A percentile compares a stretch with the other conserved stretches of the same genome.
These are phyloP conservation scores for Dissophora ornata DNA, from an alignment of 192 early-diverging fungal species.

Conservation along the genomic window DNA sequence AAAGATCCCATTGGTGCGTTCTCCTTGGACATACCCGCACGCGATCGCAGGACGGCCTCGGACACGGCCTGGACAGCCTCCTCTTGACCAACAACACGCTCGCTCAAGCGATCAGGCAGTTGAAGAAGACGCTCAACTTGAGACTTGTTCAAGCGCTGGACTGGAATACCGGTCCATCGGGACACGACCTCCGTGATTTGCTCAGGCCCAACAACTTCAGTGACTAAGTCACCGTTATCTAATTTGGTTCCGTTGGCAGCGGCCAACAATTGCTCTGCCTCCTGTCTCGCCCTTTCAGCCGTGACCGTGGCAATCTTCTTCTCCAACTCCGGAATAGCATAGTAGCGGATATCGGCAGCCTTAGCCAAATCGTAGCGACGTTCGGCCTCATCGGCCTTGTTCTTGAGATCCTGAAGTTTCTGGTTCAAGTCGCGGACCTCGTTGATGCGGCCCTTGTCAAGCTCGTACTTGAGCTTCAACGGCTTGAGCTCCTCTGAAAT, in stretches of 20 bases:
- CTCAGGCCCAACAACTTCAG: conserved; percentile 89
- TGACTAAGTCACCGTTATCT: conserved; percentile 68
- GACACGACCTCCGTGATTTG: conserved; percentile 95
- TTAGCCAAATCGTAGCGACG: conserved; percentile 83
- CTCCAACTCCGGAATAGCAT: conserved; percentile 91
- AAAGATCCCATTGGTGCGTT: conserved; percentile 91
- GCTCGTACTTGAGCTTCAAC: conserved; percentile 84
- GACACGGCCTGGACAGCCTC: conserved; percentile 91
- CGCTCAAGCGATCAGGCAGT: conserved; percentile 79
- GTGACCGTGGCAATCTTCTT: conserved; percentile 80
- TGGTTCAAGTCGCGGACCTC: conserved; percentile 86
- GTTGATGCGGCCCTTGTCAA: conserved; percentile 89
- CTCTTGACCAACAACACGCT: conserved; percentile 93
- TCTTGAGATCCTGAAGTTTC: conserved; percentile 89
- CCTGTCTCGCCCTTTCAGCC: conserved; percentile 71
- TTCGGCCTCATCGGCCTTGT: conserved; percentile 89
- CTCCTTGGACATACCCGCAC: conserved; percentile 87
- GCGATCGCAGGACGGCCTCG: conserved; percentile 88
- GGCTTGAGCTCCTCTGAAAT: conserved; percentile 91
- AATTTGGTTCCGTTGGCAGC: conserved; percentile 47
- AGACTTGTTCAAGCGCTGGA: conserved; percentile 85
- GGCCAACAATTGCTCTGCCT: conserved; percentile 65
- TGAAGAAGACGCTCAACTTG: conserved; percentile 88
- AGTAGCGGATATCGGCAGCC: conserved; percentile 95
- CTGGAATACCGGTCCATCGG: conserved; percentile 97